Evolutionary conservation across 2,329 filamentous ascomycete species (phyloP).

Genomic region (Neoarthrinium moseri): DNA sequence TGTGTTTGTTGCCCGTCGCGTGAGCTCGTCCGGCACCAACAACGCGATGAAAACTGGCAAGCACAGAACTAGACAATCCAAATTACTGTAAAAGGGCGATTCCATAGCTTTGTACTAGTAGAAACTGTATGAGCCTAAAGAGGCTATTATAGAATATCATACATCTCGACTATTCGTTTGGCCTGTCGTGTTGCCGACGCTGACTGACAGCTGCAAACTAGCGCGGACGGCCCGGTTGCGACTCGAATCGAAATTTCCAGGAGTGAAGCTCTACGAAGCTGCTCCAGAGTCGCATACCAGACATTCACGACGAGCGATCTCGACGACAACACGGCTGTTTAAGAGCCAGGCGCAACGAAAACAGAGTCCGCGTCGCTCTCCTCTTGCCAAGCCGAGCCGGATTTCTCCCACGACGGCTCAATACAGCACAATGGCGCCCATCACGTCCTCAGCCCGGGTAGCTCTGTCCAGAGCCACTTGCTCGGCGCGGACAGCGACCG

Average conservation of each 20-base stretch:
- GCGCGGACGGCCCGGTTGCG: background rate
- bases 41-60: background rate
- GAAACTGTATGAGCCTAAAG: background rate
- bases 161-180: background rate
- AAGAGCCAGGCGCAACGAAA: background rate
- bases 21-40: background rate
- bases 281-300: background rate
- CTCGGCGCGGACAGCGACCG: background rate
- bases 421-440: slow-evolving; percentile 3
- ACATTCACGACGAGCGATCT: slow-evolving; percentile 1
- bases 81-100: background rate
- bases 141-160: too few species aligned
- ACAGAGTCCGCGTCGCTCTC: background rate
- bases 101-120: too few species aligned
- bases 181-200: background rate
- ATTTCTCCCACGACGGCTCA: background rate
- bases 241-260: background rate
- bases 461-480: slow-evolving; percentile 7
- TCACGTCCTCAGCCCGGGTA: background rate
- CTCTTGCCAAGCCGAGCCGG: background rate
- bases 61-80: background rate
- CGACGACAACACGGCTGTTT: background rate
- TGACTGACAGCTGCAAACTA: background rate
- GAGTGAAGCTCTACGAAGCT: slow-evolving; percentile 6
- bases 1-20: background rate